phyloP scores from a whole-genome alignment of 1,284 basidiomycete genomes.

The Fomitopsis betulina region DNA sequence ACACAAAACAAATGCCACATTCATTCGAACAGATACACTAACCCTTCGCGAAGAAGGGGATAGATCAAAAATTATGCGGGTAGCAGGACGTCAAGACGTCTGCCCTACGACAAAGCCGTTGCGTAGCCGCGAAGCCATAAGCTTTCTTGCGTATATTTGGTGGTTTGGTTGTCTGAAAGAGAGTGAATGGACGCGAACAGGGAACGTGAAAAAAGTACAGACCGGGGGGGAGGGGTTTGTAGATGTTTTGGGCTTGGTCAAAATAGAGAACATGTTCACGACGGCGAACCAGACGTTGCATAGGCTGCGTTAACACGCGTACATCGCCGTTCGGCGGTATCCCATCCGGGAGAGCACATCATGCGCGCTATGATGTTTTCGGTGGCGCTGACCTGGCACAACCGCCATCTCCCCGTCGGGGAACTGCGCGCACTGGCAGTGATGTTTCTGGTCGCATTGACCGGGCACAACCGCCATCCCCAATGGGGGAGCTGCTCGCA shows the following conservation, averaged over 20 bases:
- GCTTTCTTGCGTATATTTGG: not conserved
- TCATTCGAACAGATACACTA: not conserved
- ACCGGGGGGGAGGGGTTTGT: not conserved
- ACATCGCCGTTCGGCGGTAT: too few relatives aligned
- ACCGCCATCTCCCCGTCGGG: not conserved
- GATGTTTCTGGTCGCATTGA: too few relatives aligned
- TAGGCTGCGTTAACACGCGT: not conserved
- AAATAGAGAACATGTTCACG: not conserved
- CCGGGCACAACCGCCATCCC: not conserved
- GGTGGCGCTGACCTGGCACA: too few relatives aligned
- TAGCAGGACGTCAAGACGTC: slow-evolving; percentile 4
- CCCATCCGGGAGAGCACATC: too few relatives aligned
- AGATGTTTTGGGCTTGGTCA: too few relatives aligned
- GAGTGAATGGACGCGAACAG: not conserved
- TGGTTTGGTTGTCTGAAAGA: not conserved
- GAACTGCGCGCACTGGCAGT: not conserved
- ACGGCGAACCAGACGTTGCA: not conserved
- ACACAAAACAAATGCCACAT: not conserved
- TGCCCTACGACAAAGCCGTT: not conserved
- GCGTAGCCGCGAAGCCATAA: not conserved
- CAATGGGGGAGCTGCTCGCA: not conserved
- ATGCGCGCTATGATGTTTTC: too few relatives aligned
- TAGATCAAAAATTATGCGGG: slow-evolving; percentile 27
- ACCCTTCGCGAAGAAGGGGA: slow-evolving; percentile 25
- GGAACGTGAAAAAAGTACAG: too few relatives aligned